Evolutionary conservation across 208 protist species (phyloP).

Genomic region (Phytomonas serpens): DNA sequence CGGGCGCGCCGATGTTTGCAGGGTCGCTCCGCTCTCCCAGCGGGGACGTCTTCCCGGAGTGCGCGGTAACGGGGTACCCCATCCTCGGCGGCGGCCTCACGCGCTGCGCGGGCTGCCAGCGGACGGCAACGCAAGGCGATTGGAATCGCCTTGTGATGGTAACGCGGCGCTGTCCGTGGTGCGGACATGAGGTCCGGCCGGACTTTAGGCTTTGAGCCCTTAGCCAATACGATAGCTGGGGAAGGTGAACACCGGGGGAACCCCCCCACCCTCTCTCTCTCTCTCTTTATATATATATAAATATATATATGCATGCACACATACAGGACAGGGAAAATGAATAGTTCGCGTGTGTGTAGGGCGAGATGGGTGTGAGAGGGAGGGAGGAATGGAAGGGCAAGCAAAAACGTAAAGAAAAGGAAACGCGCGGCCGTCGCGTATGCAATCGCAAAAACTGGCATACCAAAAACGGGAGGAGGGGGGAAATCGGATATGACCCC

Average conservation of each 20-base stretch:
- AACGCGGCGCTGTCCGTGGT: conserved; percentile 88
- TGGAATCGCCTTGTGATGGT: conserved; percentile 87
- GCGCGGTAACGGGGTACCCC: conserved; percentile 87
- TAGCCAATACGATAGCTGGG: no score
- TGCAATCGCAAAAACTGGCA: no score
- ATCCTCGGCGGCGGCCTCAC: conserved; percentile 61
- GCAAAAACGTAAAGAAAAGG: no score
- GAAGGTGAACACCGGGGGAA: no score
- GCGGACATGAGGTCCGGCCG: conserved; percentile 36
- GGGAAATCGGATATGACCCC: no score
- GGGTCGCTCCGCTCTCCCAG: conserved; percentile 68
- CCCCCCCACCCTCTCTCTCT: no score
- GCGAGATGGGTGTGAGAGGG: no score
- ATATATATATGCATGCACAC: conserved; percentile 1
- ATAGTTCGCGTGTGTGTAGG: neutral
- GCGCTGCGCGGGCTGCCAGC: conserved; percentile 66
- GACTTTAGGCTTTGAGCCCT: conserved; percentile 66
- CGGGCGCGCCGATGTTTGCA: conserved; percentile 70
- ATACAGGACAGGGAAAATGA: no score
- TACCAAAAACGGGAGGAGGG: no score
- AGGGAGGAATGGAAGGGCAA: no score
- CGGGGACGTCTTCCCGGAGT: conserved; percentile 67
- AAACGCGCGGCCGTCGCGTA: no score
- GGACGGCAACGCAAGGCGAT: conserved; percentile 79
- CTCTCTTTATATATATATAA: no score